phyloP scores from a whole-genome alignment of 1,284 basidiomycete species.

The Ustilago cynodontis region DNA sequence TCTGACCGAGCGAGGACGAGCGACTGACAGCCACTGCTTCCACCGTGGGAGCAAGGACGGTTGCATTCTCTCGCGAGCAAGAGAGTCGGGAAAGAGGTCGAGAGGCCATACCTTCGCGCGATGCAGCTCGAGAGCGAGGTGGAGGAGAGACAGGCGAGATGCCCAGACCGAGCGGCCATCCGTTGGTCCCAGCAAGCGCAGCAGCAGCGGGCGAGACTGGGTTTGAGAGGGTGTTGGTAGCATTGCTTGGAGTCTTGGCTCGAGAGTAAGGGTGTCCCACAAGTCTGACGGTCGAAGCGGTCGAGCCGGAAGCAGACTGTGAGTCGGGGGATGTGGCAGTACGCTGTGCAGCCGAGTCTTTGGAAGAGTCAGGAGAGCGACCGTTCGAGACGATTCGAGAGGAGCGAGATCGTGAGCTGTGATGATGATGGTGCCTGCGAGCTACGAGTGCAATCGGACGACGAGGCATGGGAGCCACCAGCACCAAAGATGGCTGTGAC shows the following conservation, averaged over 20 bases:
- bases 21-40: not conserved
- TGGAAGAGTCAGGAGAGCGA: conserved; percentile 5
- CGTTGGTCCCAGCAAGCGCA: not conserved
- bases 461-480: conserved; percentile 50
- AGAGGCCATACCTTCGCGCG: conserved; percentile 10
- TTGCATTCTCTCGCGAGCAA: conserved; percentile 1
- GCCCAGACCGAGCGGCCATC: conserved; percentile 19
- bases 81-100: conserved; percentile 26
- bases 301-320: not conserved
- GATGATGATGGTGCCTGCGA: conserved; percentile 40
- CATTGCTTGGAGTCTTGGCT: conserved; percentile 32
- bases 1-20: not conserved
- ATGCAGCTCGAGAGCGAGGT: conserved; percentile 14
- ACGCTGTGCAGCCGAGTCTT: conserved; percentile 5
- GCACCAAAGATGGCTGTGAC: conserved; percentile 23
- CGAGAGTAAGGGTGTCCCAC: conserved; percentile 37
- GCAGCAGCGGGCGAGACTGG: conserved; percentile 1
- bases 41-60: not conserved
- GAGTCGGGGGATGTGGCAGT: not conserved
- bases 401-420: conserved; percentile 27
- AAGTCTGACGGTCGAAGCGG: conserved; percentile 5
- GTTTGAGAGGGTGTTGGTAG: not conserved
- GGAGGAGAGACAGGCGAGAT: conserved; percentile 37
- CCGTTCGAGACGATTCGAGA: conserved; percentile 25
- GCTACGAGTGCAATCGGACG: conserved; percentile 49